phyloP scores from a whole-genome alignment of 2,329 filamentous ascomycete genomes.

The Colletotrichum tofieldiae region DNA sequence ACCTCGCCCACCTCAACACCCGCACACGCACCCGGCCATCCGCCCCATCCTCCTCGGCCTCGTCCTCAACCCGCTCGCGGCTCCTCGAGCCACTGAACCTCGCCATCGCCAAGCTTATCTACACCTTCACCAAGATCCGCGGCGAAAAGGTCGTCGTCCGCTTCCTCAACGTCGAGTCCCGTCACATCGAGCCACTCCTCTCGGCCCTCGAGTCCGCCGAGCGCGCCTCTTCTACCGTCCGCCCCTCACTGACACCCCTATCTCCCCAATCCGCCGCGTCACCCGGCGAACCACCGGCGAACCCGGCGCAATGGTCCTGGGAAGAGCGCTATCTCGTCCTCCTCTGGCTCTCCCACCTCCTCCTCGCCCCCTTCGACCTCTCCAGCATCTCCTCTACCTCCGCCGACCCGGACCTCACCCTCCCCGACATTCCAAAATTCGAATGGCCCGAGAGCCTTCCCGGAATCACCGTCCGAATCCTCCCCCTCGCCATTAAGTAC shows the following conservation, averaged over 20 bases:
- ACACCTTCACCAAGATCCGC: conserved; percentile 93
- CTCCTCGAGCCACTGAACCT: conserved; percentile 72
- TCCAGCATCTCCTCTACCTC: conserved; percentile 82
- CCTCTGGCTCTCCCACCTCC: conserved; percentile 87
- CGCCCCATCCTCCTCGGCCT: conserved; percentile 16
- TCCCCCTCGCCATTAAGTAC: conserved; percentile 80
- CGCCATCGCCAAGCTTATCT: conserved; percentile 85
- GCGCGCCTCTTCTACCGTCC: conserved; percentile 24
- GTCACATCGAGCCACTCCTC: conserved; percentile 85
- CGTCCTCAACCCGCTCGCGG: conserved; percentile 54
- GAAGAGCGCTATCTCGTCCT: conserved; percentile 90
- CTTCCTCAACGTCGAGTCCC: conserved; percentile 92
- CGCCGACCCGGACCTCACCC: conserved; percentile 60
- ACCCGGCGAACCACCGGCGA: conserved; percentile 9
- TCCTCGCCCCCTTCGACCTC: conserved; percentile 92
- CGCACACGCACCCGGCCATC: conserved; percentile 52
- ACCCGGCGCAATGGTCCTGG: conserved; percentile 74
- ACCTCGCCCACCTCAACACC: conserved; percentile 75
- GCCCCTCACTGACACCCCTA: conserved; percentile 23
- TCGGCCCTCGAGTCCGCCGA: conserved; percentile 78
- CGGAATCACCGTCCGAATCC: conserved; percentile 77
- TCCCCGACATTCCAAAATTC: conserved; percentile 63
- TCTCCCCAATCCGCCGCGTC: neutral
- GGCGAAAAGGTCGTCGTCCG: conserved; percentile 93
- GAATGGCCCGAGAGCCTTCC: conserved; percentile 74